Percentiles rank a stretch among this genome's conserved stretches.
These are phyloP conservation scores for Paecilomyces formosus DNA, from an alignment of 2,329 filamentous ascomycete species.

Conservation along the genomic window DNA sequence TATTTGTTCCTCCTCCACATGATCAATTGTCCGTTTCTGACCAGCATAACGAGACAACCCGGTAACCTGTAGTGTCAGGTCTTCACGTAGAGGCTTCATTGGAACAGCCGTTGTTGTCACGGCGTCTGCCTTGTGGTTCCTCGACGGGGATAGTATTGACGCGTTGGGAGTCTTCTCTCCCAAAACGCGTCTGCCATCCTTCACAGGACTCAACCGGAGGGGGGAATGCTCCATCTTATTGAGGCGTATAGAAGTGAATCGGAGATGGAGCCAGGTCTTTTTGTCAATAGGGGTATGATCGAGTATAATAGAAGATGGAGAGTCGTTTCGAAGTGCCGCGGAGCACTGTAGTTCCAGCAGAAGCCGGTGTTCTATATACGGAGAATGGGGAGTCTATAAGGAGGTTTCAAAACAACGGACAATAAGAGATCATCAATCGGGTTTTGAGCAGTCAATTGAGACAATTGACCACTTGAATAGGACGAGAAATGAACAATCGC, in stretches of 20 bases:
- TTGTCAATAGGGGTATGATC: background rate
- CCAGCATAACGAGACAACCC: slow-evolving; percentile 29
- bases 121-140: slow-evolving; percentile 10
- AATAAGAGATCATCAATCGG: background rate
- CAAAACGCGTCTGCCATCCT: slow-evolving; percentile 31
- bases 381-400: background rate
- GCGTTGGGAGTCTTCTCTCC: slow-evolving; percentile 36
- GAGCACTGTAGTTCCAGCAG: background rate
- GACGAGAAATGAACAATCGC: background rate
- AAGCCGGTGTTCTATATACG: background rate
- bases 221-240: slow-evolving; percentile 14
- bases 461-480: background rate
- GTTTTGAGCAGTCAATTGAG: background rate
- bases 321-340: background rate
- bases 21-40: slow-evolving; percentile 34
- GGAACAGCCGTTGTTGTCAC: slow-evolving; percentile 19
- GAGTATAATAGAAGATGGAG: slow-evolving; percentile 1
- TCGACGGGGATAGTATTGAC: slow-evolving; percentile 26
- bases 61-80: slow-evolving; percentile 19
- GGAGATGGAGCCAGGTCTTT: background rate
- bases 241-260: background rate
- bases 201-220: slow-evolving; percentile 23
- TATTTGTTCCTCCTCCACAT: slow-evolving; percentile 24
- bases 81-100: slow-evolving; percentile 13
- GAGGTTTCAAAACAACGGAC: background rate